Percentiles rank a stretch among this genome's conserved stretches.
Conservation (phyloP, 805 yeast genomes). For the Nakazawaea populi region DNA sequence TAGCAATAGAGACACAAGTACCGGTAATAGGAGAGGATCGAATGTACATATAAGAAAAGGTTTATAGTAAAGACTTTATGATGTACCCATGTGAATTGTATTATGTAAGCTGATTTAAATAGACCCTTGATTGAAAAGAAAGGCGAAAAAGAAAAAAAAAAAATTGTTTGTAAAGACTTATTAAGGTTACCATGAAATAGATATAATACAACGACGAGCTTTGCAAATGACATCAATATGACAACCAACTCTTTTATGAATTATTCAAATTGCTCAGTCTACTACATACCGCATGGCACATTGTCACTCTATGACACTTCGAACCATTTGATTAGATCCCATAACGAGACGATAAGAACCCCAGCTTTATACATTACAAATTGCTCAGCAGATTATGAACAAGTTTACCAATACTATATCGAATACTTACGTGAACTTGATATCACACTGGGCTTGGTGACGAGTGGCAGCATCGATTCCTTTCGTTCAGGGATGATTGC, state of each 20-base stretch:
- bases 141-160: slow-evolving; percentile 3
- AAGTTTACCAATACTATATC: background rate
- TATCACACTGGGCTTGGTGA: background rate
- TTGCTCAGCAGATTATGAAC: slow-evolving; percentile 24
- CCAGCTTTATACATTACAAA: slow-evolving; percentile 46
- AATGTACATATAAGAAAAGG: background rate
- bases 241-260: background rate
- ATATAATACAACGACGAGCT: background rate
- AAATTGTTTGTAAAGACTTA: slow-evolving; percentile 3
- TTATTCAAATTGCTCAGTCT: slow-evolving; percentile 30
- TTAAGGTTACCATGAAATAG: background rate
- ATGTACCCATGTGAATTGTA: background rate
- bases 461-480: slow-evolving; percentile 18
- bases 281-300: slow-evolving; percentile 29
- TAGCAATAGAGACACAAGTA: slow-evolving; percentile 4
- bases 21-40: background rate
- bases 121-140: background rate
- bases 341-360: slow-evolving; percentile 17
- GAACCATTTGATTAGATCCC: slow-evolving; percentile 14
- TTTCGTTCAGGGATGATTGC: slow-evolving; percentile 33
- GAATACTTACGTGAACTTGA: slow-evolving; percentile 12
- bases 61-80: background rate
- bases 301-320: slow-evolving; percentile 18
- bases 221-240: background rate
- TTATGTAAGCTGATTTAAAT: too few species aligned